Conservation (phyloP, 2,329 filamentous ascomycete species). For the Emergomyces pasteurianus region DNA sequence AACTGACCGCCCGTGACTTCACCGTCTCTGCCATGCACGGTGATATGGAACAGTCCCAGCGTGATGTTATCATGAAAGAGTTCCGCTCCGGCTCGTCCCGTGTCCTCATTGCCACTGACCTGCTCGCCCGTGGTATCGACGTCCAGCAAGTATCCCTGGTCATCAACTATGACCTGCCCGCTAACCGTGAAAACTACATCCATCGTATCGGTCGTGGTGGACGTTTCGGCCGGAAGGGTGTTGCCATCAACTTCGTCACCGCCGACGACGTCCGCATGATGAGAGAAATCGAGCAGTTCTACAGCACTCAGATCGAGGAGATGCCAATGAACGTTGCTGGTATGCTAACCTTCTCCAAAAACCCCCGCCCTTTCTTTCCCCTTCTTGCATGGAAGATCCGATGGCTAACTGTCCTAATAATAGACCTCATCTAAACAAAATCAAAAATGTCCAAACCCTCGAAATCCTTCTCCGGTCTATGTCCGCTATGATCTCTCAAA, state of each 20-base stretch:
- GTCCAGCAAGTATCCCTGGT: constrained; percentile 98
- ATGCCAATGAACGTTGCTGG: constrained; percentile 90
- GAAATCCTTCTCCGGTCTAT: constrained; percentile 15
- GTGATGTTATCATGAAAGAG: constrained; percentile 99
- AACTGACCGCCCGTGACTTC: constrained; percentile 97
- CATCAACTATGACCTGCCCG: constrained; percentile 99
- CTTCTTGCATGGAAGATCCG: constrained; percentile 6
- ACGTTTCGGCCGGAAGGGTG: constrained; percentile 99
- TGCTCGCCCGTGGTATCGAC: constrained; percentile 98
- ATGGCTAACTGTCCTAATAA: constrained; percentile 5
- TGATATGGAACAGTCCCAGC: constrained; percentile 96
- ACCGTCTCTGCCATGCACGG: constrained; percentile 99
- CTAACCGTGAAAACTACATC: constrained; percentile 99
- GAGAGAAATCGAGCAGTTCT: constrained; percentile 99
- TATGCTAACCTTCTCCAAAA: constrained; percentile 29
- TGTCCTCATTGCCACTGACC: constrained; percentile 96
- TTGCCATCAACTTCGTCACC: constrained; percentile 99
- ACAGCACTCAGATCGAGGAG: constrained; percentile 99
- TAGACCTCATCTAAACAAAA: constrained; percentile 34
- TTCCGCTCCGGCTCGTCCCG: constrained; percentile 97
- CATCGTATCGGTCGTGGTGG: constrained; percentile 99
- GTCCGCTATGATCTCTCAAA: neutral
- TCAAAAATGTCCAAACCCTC: constrained; percentile 8
- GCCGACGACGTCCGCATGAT: constrained; percentile 99
- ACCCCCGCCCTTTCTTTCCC: neutral